phyloP scores from a whole-genome alignment of 2,329 filamentous ascomycete genomes.

The Magnaporthiopsis poae region DNA sequence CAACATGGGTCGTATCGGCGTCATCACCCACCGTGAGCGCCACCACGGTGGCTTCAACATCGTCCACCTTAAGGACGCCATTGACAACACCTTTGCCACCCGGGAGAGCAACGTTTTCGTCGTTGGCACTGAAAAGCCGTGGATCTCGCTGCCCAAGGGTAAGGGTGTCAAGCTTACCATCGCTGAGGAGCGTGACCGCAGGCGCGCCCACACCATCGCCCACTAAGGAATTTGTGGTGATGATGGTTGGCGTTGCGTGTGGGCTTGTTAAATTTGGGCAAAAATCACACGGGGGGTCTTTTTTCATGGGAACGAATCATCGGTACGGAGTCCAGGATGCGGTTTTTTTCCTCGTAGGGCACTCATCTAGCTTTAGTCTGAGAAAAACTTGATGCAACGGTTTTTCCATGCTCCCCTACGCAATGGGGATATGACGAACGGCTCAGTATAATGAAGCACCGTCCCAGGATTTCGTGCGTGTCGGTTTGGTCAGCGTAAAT shows the following conservation, averaged over 20 bases:
- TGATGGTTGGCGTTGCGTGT: slow-evolving; percentile 2
- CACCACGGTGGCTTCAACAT: slow-evolving; percentile 99
- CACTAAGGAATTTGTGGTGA: slow-evolving; percentile 33
- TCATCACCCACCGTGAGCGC: slow-evolving; percentile 99
- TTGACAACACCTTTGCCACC: slow-evolving; percentile 99
- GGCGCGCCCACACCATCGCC: slow-evolving; percentile 56
- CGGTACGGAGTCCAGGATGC: slow-evolving; percentile 8
- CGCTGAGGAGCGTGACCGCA: slow-evolving; percentile 97
- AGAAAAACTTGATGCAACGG: slow-evolving; percentile 4
- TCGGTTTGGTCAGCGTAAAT: not conserved
- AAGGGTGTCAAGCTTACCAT: slow-evolving; percentile 99
- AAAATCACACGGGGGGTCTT: slow-evolving; percentile 5
- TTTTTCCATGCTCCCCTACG: slow-evolving; percentile 4
- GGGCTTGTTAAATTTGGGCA: slow-evolving; percentile 5
- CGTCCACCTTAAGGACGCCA: slow-evolving; percentile 98
- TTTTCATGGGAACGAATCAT: slow-evolving; percentile 2
- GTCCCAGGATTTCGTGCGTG: not conserved
- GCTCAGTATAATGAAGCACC: slow-evolving; percentile 7
- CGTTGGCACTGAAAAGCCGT: slow-evolving; percentile 97
- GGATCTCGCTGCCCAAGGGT: slow-evolving; percentile 98
- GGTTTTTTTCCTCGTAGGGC: slow-evolving; percentile 6
- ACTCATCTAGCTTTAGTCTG: slow-evolving; percentile 1
- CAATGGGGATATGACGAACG: slow-evolving; percentile 5
- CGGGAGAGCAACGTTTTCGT: slow-evolving; percentile 99
- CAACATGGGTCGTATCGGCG: slow-evolving; percentile 99